A percentile compares a stretch with the other conserved stretches of the same genome.
phyloP scores from a whole-genome alignment of 2,329 filamentous ascomycete genomes.

The Lecanicillium sp. region DNA sequence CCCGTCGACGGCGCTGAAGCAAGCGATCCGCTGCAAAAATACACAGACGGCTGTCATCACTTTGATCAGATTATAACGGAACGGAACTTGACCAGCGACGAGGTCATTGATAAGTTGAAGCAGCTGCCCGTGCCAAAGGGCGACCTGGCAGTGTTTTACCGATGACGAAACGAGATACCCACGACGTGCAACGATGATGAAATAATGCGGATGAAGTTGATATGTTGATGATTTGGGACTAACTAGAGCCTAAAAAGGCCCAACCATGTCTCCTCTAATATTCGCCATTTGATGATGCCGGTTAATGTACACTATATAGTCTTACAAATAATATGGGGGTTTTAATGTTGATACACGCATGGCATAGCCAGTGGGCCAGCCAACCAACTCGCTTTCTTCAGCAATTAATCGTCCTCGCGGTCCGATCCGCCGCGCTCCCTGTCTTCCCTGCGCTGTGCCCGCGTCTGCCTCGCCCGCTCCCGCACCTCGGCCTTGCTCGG shows the following conservation, averaged over 20 bases:
- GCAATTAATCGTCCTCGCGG: too few species aligned
- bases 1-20: conserved; percentile 27
- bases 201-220: not conserved
- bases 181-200: not conserved
- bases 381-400: not conserved
- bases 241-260: not conserved
- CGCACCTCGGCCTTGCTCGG: conserved; percentile 31
- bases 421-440: not conserved
- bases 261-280: not conserved
- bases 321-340: conserved; percentile 2
- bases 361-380: not conserved
- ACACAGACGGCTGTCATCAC: conserved; percentile 67
- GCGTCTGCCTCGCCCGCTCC: conserved; percentile 16
- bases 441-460: not conserved
- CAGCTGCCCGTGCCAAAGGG: conserved; percentile 45
- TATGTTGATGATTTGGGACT: too few species aligned
- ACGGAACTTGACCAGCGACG: conserved; percentile 61
- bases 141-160: conserved; percentile 50
- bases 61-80: conserved; percentile 82
- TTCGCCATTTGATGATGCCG: conserved; percentile 5
- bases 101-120: conserved; percentile 64
- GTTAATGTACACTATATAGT: conserved; percentile 12
- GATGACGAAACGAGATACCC: conserved; percentile 26
- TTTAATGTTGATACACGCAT: conserved; percentile 4
- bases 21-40: conserved; percentile 55